Base-by-base conservation (phyloP, 768 basidiomycete genomes). In the Arthromyces matolae region DNA sequence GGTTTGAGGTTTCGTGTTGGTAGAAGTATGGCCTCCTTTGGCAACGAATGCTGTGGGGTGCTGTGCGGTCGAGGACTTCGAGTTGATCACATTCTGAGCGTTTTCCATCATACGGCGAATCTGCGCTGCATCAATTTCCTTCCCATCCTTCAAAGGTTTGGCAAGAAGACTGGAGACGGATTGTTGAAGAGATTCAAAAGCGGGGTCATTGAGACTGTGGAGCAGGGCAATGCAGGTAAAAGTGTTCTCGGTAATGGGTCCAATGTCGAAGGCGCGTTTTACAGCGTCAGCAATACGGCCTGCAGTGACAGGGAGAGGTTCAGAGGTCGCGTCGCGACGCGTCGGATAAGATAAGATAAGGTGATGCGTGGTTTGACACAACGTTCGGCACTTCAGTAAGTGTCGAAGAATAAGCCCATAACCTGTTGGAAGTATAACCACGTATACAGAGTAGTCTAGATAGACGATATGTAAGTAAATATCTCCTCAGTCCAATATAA, bases 51-150 rank as follows among this genome's bases (percentile, higher is more conserved):
- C 41, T 3, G 29, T 33, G 18, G 42, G 8, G 3, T 40, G 39
- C 16, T 8, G n/a, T 8, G 20, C 2, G 18, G 4, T 42, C 3
- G n/a, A n/a, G n/a, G 42, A 8, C 9, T 43, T 43, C 5, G 13
- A 35, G 19, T 47, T 35, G 8, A 47, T 16, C 10, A 52, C 34
- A 8, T 45, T 39, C 10, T 51, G 40, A 6, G 33, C 39, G 23
- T 46, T 46, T 9, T 46, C 44, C 8, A 51, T 25, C 12, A 48
- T 31, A 8, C 22, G 18, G 8, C 37, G 34, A 8, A 48, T 50
- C 10, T 46, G 19, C 4, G 23, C n/a, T n/a, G n/a, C n/a, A n/a
- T n/a, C n/a, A n/a, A n/a, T n/a, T n/a, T n/a, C n/a, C n/a, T n/a
- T n/a, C n/a, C n/a, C n/a, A n/a, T n/a, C n/a, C n/a, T n/a, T n/a